These are phyloP conservation scores for Hortiboletus flavorubellus DNA, from an alignment of 768 basidiomycete species.

Conservation along the genomic window DNA sequence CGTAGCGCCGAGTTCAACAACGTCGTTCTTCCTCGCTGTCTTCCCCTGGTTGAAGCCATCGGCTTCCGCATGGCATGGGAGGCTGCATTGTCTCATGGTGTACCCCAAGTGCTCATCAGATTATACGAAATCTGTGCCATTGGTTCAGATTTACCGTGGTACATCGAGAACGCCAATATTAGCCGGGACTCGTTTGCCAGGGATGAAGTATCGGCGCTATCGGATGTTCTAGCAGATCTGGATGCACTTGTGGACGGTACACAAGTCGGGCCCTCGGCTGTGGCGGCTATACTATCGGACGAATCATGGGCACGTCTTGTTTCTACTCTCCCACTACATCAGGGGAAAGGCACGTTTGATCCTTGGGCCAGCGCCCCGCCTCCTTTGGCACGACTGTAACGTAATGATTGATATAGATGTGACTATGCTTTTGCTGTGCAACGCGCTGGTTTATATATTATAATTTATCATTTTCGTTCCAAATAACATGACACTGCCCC, in stretches of 20 bases:
- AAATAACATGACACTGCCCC: no score
- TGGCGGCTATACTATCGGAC: neutral
- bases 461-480: no score
- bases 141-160: neutral
- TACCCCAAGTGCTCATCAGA: neutral
- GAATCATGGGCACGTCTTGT: neutral
- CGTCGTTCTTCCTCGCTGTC: neutral
- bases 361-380: neutral
- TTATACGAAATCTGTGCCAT: neutral
- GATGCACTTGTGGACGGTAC: neutral
- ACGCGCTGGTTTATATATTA: no score
- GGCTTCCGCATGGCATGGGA: constrained; percentile 1
- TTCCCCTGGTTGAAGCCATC: neutral
- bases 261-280: neutral
- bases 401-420: neutral
- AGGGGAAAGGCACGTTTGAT: neutral
- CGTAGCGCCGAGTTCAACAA: neutral
- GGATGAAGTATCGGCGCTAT: neutral
- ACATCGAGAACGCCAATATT: neutral
- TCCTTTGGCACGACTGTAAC: neutral
- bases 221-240: neutral
- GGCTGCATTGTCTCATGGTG: neutral
- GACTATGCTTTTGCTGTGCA: no score
- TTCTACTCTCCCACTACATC: neutral
- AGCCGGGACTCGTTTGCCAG: neutral